Evolutionary conservation across 805 yeast genomes (phyloP), one percentile per base, ranked within the genome.

Genomic region (Metahyphopichia silvanorum): DNA sequence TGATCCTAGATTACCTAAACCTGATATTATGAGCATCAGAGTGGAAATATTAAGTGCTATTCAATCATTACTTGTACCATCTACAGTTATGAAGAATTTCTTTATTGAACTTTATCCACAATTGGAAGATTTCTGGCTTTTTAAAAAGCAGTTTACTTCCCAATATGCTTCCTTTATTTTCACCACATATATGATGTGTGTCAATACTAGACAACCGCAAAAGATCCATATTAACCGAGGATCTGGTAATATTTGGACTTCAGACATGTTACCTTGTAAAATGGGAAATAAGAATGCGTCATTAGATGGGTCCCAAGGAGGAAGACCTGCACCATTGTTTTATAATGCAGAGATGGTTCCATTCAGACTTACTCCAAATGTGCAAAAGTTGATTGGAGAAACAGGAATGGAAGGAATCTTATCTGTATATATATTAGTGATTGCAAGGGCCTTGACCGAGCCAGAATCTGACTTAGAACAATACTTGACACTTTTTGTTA

Each of bases 81-180:
- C 83, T 16, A 81, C 86, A 4, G 82, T 91, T 21, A 67, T 91
- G 67, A 79, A 79, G 50, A 85, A 85, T 43, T 83, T 85, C 55
- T 93, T 88, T 52, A 56, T 81, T 35, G 71, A 69, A 5, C 63
- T 79, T 25, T 93, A 80, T 57, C 72, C 82, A 9, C 74, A 79
- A 37, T 94, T 82, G 55, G 96, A 85, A 57, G 97, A 91, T 50
- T 93, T 91, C 69, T 93, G 98, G 98, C 63, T 91, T 32, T 93
- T 94, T 79, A 76, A 98, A 42, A 87, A 88, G 49, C 96, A 89
- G 52, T 94, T 93, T 53, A 79, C 96, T 4, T 82, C 95, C 17
- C 96, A 89, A 58, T 93, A 91, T 60, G 97, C 97, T 4, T 80
- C 95, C 0, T 84, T 93, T 47, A 79, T 87, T 27, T 91, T 91